Percentiles rank a stretch among this genome's conserved stretches.
Evolutionary conservation across 169 alveolate genomes (phyloP).

Genomic region (Cryptosporidium ryanae): DNA sequence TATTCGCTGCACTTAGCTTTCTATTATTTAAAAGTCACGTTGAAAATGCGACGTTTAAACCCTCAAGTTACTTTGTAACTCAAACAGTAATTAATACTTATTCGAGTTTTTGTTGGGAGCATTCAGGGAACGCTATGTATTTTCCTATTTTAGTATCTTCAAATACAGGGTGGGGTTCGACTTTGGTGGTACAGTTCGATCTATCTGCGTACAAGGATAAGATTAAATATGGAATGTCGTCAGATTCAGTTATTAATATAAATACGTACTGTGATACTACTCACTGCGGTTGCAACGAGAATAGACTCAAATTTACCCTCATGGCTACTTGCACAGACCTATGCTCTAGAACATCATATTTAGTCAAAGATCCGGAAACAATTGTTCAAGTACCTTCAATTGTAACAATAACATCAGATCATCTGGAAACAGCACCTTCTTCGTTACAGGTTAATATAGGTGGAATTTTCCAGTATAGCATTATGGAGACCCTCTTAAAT

Average conservation of each 20-base stretch:
- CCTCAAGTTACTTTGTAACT: slow-evolving; percentile 47
- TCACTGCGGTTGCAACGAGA: slow-evolving; percentile 9
- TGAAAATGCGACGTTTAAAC: slow-evolving; percentile 10
- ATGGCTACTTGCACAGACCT: slow-evolving; percentile 10
- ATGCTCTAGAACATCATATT: slow-evolving; percentile 14
- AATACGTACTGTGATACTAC: slow-evolving; percentile 46
- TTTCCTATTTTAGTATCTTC: slow-evolving; percentile 2
- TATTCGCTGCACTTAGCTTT: too few species aligned
- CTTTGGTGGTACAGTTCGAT: slow-evolving; percentile 36
- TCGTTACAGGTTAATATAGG: neutral
- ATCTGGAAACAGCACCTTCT: slow-evolving; percentile 31
- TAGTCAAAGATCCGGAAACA: slow-evolving; percentile 21
- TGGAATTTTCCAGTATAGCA: neutral
- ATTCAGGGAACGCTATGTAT: slow-evolving; percentile 18
- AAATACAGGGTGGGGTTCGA: slow-evolving; percentile 40
- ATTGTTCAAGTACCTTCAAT: neutral
- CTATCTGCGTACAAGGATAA: neutral
- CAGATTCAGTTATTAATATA: neutral
- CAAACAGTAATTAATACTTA: slow-evolving; percentile 31
- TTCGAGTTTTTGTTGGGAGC: slow-evolving; percentile 59
- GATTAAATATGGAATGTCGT: neutral
- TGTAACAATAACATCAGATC: neutral
- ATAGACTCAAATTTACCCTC: neutral
- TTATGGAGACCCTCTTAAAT: neutral
- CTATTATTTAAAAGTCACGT: neutral